Evolutionary conservation across 1,284 basidiomycete genomes (phyloP).

Genomic region (Vanrija pseudolonga): DNA sequence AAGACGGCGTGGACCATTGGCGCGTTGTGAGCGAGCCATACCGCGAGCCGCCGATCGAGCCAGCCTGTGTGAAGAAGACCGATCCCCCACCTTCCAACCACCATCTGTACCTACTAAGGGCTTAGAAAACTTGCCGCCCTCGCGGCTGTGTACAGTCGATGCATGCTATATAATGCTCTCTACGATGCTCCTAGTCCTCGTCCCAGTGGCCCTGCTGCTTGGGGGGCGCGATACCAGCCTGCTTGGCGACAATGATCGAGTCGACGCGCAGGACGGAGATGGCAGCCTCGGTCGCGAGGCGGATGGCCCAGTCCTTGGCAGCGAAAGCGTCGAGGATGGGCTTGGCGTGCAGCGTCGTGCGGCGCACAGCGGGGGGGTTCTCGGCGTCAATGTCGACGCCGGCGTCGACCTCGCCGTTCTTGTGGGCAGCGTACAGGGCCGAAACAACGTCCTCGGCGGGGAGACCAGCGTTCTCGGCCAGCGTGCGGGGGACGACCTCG

Average conservation of each 20-base stretch:
- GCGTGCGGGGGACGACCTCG: slow-evolving; percentile 86
- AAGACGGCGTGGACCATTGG: slow-evolving; percentile 19
- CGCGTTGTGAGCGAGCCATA: slow-evolving; percentile 4
- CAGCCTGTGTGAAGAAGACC: no score
- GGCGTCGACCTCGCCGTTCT: slow-evolving; percentile 53
- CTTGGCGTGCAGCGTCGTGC: slow-evolving; percentile 15
- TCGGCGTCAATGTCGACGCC: slow-evolving; percentile 86
- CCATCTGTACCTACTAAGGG: no score
- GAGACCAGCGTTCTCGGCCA: slow-evolving; percentile 95
- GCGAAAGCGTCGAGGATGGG: slow-evolving; percentile 42
- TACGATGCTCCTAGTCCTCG: slow-evolving; percentile 39
- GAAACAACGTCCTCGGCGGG: slow-evolving; percentile 91
- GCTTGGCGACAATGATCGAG: slow-evolving; percentile 96
- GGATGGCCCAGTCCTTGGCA: slow-evolving; percentile 51
- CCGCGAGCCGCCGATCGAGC: no score
- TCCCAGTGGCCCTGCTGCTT: slow-evolving; percentile 52
- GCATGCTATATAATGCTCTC: slow-evolving; percentile 3
- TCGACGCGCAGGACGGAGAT: slow-evolving; percentile 92
- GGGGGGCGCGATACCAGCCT: slow-evolving; percentile 61
- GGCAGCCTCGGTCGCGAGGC: slow-evolving; percentile 75
- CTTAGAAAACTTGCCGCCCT: no score
- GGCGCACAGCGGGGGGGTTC: slow-evolving; percentile 27
- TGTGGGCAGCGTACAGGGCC: slow-evolving; percentile 84
- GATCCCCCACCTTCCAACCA: no score
- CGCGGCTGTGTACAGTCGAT: slow-evolving; percentile 3